Conservation (phyloP, 306 rosid species). For the Acmispon strigosus region DNA sequence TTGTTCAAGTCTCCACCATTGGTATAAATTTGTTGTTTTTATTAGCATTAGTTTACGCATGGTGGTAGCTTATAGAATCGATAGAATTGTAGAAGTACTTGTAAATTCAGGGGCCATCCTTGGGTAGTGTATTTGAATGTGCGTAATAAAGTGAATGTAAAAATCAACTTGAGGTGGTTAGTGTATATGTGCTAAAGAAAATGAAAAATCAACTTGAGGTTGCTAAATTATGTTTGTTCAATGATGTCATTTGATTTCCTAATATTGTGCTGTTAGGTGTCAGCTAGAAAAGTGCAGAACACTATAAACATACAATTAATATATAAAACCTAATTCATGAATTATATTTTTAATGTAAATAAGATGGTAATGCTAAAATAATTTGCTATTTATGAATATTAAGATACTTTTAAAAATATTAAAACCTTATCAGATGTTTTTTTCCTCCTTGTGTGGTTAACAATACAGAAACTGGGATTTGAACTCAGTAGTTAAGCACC, state of each 20-base stretch:
- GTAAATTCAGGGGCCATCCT: constrained; percentile 10
- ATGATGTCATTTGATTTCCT: not conserved
- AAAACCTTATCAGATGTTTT: no score
- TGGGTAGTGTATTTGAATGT: not conserved
- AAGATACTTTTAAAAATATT: no score
- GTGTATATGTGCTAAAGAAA: not conserved
- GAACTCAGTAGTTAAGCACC: no score
- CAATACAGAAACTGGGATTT: no score
- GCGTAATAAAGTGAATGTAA: not conserved
- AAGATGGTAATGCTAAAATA: no score
- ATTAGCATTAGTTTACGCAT: not conserved
- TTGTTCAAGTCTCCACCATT: not conserved
- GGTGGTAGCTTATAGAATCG: not conserved
- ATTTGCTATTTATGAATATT: no score
- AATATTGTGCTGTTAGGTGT: no score
- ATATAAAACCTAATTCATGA: no score
- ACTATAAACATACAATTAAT: no score
- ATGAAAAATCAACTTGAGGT: not conserved
- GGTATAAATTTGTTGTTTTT: constrained; percentile 1
- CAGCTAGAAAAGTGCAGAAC: no score
- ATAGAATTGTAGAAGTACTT: not conserved
- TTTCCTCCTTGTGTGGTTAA: no score
- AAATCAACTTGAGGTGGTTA: not conserved
- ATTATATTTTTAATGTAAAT: no score
- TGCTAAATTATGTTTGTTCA: not conserved